Base-by-base conservation (phyloP, 2,329 filamentous ascomycete genomes). In the Fusarium clavum region DNA sequence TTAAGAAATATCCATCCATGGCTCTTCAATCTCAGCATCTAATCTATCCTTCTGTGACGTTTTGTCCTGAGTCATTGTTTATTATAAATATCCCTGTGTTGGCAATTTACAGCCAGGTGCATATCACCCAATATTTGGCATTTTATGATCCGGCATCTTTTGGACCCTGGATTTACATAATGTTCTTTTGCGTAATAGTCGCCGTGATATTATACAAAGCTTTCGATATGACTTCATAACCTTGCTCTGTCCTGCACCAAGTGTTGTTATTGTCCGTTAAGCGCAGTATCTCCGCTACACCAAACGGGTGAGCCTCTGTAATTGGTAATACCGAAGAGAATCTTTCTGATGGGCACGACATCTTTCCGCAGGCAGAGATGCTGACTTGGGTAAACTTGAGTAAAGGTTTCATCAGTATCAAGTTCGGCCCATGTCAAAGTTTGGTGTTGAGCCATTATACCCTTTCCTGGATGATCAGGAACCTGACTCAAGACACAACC, bases 271-370 rank as follows among this genome's bases (percentile, higher is more conserved):
- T 44, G 32, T 45, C 62, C 57, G 14, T 44, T 55, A 51, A 70
- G 43, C 43, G 67, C 43, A 67, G 52, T 57, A 69, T 63, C 48
- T 57, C 67, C 57, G 52, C 46, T 43, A 69, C 57, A 48, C 53
- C 38, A 52, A 44, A 63, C 57, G 62, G 62, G 44, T 45, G 32
- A 32, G 32, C 41, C 49, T 70, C 58, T 70, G 8, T 12, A 64
- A 64, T 45, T 30, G 58, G 67, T 22, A 70, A 56, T 45, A 25
- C 20, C 32, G 20, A 51, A 41, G 54, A 12, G 22, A 54, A 68
- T 69, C 54, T 52, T 30, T 30, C 14, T 11, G 40, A 29, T 40
- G 24, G 41, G 11, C 22, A 56, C 58, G 57, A 38, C 46, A 64
- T 69, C 24, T 45, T 69, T 46, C 34, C 57, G 48, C 38, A 54